Evolutionary conservation across 331 rosid genomes (phyloP).

Genomic region (Dryas integrifolia): DNA sequence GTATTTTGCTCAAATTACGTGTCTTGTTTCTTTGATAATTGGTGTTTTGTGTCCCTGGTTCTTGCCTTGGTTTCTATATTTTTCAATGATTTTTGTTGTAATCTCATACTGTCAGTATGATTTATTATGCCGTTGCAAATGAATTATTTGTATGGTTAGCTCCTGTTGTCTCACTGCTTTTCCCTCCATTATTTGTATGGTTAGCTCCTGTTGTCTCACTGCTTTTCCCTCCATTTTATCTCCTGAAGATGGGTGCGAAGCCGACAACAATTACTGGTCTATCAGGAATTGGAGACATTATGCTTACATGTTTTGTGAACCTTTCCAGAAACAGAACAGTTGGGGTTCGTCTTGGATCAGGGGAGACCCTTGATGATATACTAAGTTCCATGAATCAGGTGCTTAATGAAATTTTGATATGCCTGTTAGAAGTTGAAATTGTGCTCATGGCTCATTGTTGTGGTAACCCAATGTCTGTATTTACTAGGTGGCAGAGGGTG

Average conservation of each 20-base stretch:
- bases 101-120: neutral
- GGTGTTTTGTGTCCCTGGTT: slow-evolving; percentile 3
- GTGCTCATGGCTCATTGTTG: neutral
- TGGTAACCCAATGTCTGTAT: neutral
- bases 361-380: slow-evolving; percentile 79
- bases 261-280: slow-evolving; percentile 85
- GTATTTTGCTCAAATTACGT: too few species aligned
- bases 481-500: slow-evolving; percentile 65
- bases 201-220: slow-evolving; percentile 19
- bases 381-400: slow-evolving; percentile 91
- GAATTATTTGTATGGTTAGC: slow-evolving; percentile 2
- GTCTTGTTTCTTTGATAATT: neutral
- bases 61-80: neutral
- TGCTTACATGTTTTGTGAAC: slow-evolving; percentile 91
- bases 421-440: slow-evolving; percentile 3
- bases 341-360: slow-evolving; percentile 85
- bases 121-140: neutral
- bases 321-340: slow-evolving; percentile 88
- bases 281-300: slow-evolving; percentile 93
- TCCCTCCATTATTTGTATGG: slow-evolving; percentile 8
- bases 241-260: slow-evolving; percentile 89
- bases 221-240: slow-evolving; percentile 25
- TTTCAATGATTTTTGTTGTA: neutral
- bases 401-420: neutral
- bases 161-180: slow-evolving; percentile 24